Base-by-base conservation (phyloP, 352 stramenopile species). In the Phytophthora idaei region DNA sequence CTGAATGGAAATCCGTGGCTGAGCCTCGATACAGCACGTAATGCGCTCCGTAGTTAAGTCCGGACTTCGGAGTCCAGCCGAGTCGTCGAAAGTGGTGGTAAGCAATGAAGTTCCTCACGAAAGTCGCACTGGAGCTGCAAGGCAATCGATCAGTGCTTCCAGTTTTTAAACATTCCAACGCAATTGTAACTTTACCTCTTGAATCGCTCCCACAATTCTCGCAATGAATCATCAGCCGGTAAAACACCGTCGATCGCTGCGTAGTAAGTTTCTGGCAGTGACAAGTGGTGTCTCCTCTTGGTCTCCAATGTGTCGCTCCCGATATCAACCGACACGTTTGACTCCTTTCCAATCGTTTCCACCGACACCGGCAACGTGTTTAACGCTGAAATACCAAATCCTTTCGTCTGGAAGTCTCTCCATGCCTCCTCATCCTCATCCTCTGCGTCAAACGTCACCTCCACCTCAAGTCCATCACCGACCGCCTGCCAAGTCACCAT, bases 41-140 rank as follows among this genome's bases (percentile, higher is more conserved):
- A 29, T 79, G 80, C 46, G 80, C 83, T 51, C 87, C 87, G 42
- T 94, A 93, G 63, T 91, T 89, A 9, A 93, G 69, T 36, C 87
- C 84, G 0, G 87, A 69, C 41, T 80, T 81, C 15, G 86, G 57
- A 5, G 66, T 68, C 83, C 83, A 94, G 0, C 64, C 77, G 32
- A 74, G 66, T 9, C 54, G 57, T 28, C 86, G 84, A 57, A 90
- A 92, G 57, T 93, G 86, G 42, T 79, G 71, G n/a, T 88, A 85
- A 2, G 78, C 67, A 12, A 71, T 67, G 32, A 80, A 88, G 10
- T 83, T 67, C 7, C 41, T 49, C 28, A 53, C 50, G 58, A 92
- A 94, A 15, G 53, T 69, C 4, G 59, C 41, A 39, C 48, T 66
- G 47, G 62, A 55, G 17, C 72, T 78, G 49, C 34, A 15, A 5